Evolutionary conservation across 1,284 basidiomycete genomes (phyloP).

Genomic region (Ustilago nuda): DNA sequence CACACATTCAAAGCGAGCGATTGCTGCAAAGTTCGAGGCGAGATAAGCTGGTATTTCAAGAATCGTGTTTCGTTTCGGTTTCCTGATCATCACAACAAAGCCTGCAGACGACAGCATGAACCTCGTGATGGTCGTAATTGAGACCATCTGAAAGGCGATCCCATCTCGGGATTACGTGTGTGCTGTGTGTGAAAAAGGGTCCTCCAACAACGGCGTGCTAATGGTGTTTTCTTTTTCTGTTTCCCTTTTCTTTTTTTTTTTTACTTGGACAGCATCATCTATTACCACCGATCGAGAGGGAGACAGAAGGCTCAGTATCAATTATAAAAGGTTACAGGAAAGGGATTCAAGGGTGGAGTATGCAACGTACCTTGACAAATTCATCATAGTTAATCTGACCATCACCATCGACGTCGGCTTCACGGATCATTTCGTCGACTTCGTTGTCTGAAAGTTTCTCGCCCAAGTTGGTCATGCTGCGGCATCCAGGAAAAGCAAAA

Average conservation of each 20-base stretch:
- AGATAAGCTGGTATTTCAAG: no score
- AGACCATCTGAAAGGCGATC: neutral
- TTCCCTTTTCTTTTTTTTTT: no score
- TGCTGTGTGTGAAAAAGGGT: neutral
- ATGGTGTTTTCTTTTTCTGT: neutral
- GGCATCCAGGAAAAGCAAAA: neutral
- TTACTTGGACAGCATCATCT: constrained; percentile 69
- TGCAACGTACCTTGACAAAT: constrained; percentile 70
- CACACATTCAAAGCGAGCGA: no score
- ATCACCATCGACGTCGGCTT: constrained; percentile 95
- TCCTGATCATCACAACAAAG: neutral
- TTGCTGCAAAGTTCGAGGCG: no score
- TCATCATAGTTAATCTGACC: constrained; percentile 79
- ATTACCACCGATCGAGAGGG: neutral
- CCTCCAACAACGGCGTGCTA: neutral
- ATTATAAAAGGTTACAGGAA: constrained; percentile 8
- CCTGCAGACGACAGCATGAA: no score
- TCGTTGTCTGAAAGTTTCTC: constrained; percentile 93
- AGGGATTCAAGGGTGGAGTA: no score
- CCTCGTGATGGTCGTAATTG: no score
- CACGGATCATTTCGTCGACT: constrained; percentile 98
- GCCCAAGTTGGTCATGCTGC: constrained; percentile 66
- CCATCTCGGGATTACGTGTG: neutral
- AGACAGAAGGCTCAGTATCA: neutral
- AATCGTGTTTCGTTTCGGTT: constrained; percentile 2